These are phyloP conservation scores for cucumber (Cucumis sativus) DNA, from an alignment of 306 rosid species.

Conservation along the genomic window Cucumber_9930_V3 NC_026655.2:13444501-13445000, in stretches of 20 bases:
- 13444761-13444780: neutral
- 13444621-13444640: no score
- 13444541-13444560: constrained; percentile 97
- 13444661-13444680: neutral
- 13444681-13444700: neutral
- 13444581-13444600: neutral
- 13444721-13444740: neutral
- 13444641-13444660: neutral
- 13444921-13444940: neutral
- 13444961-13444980: constrained; percentile 89
- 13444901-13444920: neutral
- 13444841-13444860: neutral
- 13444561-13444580: constrained; percentile 17
- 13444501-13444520: constrained; percentile 81
- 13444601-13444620: neutral
- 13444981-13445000: constrained; percentile 83
- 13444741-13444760: neutral
- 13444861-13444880: neutral
- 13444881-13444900: neutral
- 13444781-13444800: neutral
- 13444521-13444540: constrained; percentile 87
- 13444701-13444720: neutral
- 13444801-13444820: neutral
- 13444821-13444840: neutral
- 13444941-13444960: neutral